Conservation (phyloP, 768 basidiomycete genomes). For the Boletus subparvulus region DNA sequence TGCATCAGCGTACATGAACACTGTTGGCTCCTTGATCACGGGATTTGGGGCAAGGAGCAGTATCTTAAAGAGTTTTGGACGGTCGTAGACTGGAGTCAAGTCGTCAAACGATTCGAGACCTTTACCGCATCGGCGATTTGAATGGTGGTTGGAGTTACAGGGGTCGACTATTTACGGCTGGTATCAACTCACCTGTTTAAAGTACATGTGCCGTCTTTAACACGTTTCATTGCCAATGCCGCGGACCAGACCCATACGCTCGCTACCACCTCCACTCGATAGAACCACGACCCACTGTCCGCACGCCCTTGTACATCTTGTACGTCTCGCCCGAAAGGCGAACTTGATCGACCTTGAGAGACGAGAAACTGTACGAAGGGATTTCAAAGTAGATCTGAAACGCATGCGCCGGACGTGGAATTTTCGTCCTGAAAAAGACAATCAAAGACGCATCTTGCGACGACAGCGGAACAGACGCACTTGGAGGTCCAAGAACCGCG, state of each 20-base stretch:
- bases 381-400: constrained; percentile 73
- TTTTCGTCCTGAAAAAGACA: constrained; percentile 34
- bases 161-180: constrained; percentile 6
- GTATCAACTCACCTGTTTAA: constrained; percentile 18
- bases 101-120: constrained; percentile 35
- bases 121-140: constrained; percentile 18
- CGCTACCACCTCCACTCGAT: constrained; percentile 37
- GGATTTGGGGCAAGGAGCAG: constrained; percentile 87
- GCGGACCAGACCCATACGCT: neutral
- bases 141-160: constrained; percentile 3
- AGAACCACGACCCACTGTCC: constrained; percentile 46
- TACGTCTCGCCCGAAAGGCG: constrained; percentile 77
- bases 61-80: constrained; percentile 85
- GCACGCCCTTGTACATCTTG: constrained; percentile 91
- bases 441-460: neutral
- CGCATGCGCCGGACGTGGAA: constrained; percentile 69
- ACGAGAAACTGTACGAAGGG: constrained; percentile 68
- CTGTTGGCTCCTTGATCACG: constrained; percentile 86
- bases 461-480: constrained; percentile 39
- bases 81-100: constrained; percentile 74
- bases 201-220: constrained; percentile 17
- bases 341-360: constrained; percentile 83
- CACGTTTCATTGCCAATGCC: neutral
- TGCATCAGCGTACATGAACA: constrained; percentile 82
- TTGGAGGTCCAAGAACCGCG: constrained; percentile 74